These are phyloP conservation scores for Diaporthe sp. DNA, from an alignment of 2,329 filamentous ascomycete species.

Conservation along the genomic window DNA sequence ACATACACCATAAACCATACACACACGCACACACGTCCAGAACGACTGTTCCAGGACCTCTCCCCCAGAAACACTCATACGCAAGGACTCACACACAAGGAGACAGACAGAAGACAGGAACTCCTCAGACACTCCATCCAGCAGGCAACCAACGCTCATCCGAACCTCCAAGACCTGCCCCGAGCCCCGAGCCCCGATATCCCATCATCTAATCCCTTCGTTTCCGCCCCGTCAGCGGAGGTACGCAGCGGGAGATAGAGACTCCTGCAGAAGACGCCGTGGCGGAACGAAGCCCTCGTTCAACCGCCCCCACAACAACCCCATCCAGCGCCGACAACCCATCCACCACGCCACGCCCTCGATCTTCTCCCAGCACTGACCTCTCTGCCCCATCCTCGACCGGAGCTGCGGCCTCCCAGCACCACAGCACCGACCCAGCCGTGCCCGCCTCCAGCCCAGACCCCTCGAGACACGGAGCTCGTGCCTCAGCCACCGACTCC, in stretches of 20 bases:
- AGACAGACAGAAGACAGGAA: neutral
- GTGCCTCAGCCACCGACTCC: slow-evolving; percentile 43
- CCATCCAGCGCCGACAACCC: slow-evolving; percentile 78
- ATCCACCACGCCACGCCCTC: slow-evolving; percentile 68
- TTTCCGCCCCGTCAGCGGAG: slow-evolving; percentile 39
- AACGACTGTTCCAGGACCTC: neutral
- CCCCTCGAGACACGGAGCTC: slow-evolving; percentile 38
- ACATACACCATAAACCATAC: neutral
- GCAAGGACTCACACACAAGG: neutral
- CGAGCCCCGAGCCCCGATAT: neutral
- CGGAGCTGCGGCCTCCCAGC: slow-evolving; percentile 43
- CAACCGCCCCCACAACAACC: slow-evolving; percentile 60
- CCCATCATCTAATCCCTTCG: slow-evolving; percentile 3
- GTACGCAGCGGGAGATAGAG: slow-evolving; percentile 41
- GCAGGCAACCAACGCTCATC: neutral
- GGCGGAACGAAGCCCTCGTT: slow-evolving; percentile 76
- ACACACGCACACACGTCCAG: neutral
- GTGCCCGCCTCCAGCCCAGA: slow-evolving; percentile 41
- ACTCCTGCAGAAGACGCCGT: slow-evolving; percentile 74
- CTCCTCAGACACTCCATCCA: neutral
- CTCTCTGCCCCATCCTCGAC: slow-evolving; percentile 56
- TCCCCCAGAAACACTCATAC: neutral
- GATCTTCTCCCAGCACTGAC: slow-evolving; percentile 62
- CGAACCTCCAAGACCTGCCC: neutral
- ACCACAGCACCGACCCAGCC: slow-evolving; percentile 44